These are phyloP conservation scores for Botryotinia convoluta DNA, from an alignment of 2,329 filamentous ascomycete genomes.

Conservation along the genomic window DNA sequence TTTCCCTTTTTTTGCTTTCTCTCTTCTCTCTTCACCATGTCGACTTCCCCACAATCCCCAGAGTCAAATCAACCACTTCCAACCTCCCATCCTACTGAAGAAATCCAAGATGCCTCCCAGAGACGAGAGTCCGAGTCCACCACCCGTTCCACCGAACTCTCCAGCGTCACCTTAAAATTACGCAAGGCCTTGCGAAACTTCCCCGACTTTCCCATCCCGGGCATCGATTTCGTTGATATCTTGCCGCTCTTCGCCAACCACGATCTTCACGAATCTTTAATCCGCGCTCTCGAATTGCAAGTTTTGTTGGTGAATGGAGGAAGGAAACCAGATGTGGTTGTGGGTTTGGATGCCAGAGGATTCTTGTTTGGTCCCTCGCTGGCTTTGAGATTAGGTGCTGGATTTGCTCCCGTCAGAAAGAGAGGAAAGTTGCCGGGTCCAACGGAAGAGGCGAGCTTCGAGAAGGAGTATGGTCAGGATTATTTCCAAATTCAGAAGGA, in stretches of 20 bases:
- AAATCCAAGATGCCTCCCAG: conserved; percentile 35
- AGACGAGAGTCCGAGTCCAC: conserved; percentile 37
- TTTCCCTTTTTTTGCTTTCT: conserved; percentile 23
- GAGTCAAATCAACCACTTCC: conserved; percentile 23
- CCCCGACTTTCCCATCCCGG: conserved; percentile 85
- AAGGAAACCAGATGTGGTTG: conserved; percentile 78
- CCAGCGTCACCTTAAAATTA: conserved; percentile 63
- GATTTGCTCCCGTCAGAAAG: conserved; percentile 82
- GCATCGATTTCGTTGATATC: conserved; percentile 97
- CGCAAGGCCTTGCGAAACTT: conserved; percentile 75
- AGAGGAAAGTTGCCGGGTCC: conserved; percentile 91
- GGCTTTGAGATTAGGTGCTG: conserved; percentile 76
- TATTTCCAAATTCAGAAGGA: conserved; percentile 94
- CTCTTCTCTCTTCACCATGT: conserved; percentile 36
- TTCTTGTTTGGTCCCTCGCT: conserved; percentile 93
- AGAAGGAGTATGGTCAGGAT: conserved; percentile 96
- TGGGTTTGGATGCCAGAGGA: conserved; percentile 89
- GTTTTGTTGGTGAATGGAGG: conserved; percentile 61
- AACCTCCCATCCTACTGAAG: neutral
- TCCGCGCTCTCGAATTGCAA: conserved; percentile 83
- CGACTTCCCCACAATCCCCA: conserved; percentile 26
- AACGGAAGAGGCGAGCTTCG: conserved; percentile 78
- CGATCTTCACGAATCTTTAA: conserved; percentile 68
- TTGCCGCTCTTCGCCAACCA: conserved; percentile 89
- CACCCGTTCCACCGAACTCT: conserved; percentile 39